Evolutionary conservation across 805 yeast species (phyloP).

Genomic region (Metschnikowia cerradonensis): DNA sequence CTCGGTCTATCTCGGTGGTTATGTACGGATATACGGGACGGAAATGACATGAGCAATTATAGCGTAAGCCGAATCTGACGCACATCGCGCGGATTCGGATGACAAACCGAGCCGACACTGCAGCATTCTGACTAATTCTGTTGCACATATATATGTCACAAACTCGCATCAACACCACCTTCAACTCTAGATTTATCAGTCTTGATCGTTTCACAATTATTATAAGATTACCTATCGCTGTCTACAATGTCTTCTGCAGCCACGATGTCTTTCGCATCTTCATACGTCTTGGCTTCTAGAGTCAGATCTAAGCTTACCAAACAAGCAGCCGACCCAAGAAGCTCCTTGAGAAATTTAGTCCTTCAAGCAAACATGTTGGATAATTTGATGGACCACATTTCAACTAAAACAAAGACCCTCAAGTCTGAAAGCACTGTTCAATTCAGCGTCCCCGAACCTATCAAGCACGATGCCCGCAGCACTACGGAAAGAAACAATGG

Average conservation of each 20-base stretch:
- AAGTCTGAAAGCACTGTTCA: conserved; percentile 7
- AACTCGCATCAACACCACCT: neutral
- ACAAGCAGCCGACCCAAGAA: conserved; percentile 57
- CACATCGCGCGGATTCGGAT: conserved; percentile 3
- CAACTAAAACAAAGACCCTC: conserved; percentile 26
- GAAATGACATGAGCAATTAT: conserved; percentile 2
- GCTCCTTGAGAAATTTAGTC: conserved; percentile 54
- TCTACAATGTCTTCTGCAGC: conserved; percentile 2
- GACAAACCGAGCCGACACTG: conserved; percentile 3
- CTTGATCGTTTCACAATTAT: neutral
- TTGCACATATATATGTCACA: conserved; percentile 3
- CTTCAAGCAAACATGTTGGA: conserved; percentile 72
- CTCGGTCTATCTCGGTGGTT: neutral
- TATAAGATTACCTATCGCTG: neutral
- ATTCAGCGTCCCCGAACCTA: conserved; percentile 16
- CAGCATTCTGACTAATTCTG: conserved; percentile 6
- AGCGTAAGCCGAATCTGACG: conserved; percentile 2
- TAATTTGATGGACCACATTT: conserved; percentile 51
- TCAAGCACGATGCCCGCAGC: conserved; percentile 5
- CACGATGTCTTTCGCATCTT: conserved; percentile 41
- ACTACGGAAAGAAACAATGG: conserved; percentile 17
- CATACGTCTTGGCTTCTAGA: conserved; percentile 58
- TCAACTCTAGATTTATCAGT: neutral
- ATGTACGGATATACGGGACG: conserved; percentile 1
- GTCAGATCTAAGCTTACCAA: conserved; percentile 61